Percentiles rank a stretch among this genome's conserved stretches.
Conservation (phyloP, 2,329 filamentous ascomycete species). For the Monilinia fructicola region DNA sequence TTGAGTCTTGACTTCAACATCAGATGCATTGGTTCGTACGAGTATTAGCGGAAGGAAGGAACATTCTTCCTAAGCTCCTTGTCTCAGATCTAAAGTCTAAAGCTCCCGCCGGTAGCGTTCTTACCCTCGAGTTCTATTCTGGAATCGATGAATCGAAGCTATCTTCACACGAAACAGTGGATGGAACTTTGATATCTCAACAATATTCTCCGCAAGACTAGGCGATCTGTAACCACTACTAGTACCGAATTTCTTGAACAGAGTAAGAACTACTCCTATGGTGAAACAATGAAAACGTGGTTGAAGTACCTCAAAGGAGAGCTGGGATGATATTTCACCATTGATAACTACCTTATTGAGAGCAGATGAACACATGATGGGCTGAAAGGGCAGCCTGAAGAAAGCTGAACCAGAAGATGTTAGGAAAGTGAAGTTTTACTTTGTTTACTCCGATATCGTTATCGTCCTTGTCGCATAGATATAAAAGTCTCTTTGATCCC, state of each 20-base stretch:
- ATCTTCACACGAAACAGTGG: constrained; percentile 11
- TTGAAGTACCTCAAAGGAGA: constrained; percentile 19
- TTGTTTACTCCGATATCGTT: constrained; percentile 17
- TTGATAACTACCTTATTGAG: constrained; percentile 20
- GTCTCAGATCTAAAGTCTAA: constrained; percentile 21
- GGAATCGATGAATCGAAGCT: constrained; percentile 13
- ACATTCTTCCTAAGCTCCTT: constrained; percentile 22
- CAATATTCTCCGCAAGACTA: constrained; percentile 18
- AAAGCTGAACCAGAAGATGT: background rate
- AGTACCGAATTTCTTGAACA: background rate
- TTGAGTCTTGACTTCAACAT: background rate
- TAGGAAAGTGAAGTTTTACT: background rate
- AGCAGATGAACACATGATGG: constrained; percentile 10
- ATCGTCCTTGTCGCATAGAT: background rate
- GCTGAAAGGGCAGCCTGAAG: background rate
- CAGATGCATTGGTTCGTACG: background rate
- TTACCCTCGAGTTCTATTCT: constrained; percentile 11
- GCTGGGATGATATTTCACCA: constrained; percentile 14
- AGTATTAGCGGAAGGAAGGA: constrained; percentile 17
- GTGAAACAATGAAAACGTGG: constrained; percentile 19
- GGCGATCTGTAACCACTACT: background rate
- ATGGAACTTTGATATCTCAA: constrained; percentile 7
- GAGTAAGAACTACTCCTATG: constrained; percentile 17
- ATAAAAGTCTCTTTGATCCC: constrained; percentile 4
- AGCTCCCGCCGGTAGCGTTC: constrained; percentile 14